phyloP scores from a whole-genome alignment of 2,329 filamentous ascomycete species.

The Fusarium mundagurra region DNA sequence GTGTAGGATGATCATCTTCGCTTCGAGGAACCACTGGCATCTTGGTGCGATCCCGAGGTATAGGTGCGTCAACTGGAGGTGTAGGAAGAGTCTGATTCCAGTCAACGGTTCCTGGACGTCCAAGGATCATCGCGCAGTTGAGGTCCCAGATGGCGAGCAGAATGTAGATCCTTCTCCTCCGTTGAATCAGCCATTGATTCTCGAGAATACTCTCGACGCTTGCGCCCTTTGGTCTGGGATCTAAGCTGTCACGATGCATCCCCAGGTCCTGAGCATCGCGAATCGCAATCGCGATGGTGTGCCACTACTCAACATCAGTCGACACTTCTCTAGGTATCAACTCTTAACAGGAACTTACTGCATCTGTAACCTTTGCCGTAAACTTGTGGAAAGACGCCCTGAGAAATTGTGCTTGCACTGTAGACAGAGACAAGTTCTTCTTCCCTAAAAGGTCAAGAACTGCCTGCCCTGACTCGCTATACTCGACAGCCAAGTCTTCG shows the following conservation, averaged over 20 bases:
- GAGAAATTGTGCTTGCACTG: constrained; percentile 67
- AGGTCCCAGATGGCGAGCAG: constrained; percentile 62
- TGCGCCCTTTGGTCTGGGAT: constrained; percentile 59
- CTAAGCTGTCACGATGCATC: constrained; percentile 63
- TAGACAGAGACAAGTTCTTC: constrained; percentile 63
- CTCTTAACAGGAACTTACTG: constrained; percentile 47
- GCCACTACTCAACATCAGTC: constrained; percentile 55
- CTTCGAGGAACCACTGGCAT: constrained; percentile 59
- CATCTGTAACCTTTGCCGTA: constrained; percentile 66
- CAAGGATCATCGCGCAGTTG: constrained; percentile 63
- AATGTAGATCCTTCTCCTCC: constrained; percentile 65
- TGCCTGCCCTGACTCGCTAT: constrained; percentile 66
- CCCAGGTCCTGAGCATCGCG: constrained; percentile 71
- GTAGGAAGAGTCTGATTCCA: constrained; percentile 57
- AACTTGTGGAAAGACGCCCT: constrained; percentile 68
- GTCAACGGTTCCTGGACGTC: constrained; percentile 66
- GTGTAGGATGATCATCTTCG: constrained; percentile 64
- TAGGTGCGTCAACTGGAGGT: constrained; percentile 63
- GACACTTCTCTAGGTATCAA: background rate
- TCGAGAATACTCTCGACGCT: constrained; percentile 61
- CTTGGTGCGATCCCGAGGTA: constrained; percentile 58
- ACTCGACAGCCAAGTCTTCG: constrained; percentile 68
- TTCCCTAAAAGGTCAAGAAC: constrained; percentile 67
- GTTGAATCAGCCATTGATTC: constrained; percentile 68
- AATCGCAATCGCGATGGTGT: constrained; percentile 65